Evolutionary conservation across 306 rosid genomes (phyloP), one percentile per base, ranked within the genome.

Genomic region (Quercus robur): DNA sequence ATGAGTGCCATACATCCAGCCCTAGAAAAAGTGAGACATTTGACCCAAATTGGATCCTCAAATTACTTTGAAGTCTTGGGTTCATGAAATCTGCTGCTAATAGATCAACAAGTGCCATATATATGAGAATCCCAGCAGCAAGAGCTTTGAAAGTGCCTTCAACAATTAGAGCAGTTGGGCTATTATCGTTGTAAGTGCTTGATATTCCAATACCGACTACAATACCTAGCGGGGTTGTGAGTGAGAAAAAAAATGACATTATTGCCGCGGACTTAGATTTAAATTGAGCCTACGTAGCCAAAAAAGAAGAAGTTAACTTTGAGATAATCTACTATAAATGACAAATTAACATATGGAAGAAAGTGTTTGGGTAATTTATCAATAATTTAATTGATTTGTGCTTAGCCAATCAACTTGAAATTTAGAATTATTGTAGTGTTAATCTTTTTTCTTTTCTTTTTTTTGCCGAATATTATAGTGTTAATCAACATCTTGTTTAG

Each of bases 101-200:
- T 4, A 86, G 69, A 7, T 89, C 90, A 25, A 85, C 92, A 20
- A 75, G 74, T 9, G 97, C 81, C 97, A 93, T 91, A 66, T 91
- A 89, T 44, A 93, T 89, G 56, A 93, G 85, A n/a, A 93, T 93
- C 52, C 96, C 94, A 69, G 96, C 88, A 2, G 97, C 84, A 11
- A 92, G 88, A 59, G 91, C 81, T 64, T 88, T 82, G 38, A 89
- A 77, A 56, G 77, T 75, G 21, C 94, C 97, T 78, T 89, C 89
- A 30, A 91, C 83, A 38, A 86, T 88, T 1, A 93, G 70, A 68
- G 96, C 81, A n/a, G 87, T 85, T 11, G 85, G 84, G 19, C 86
- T 81, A 28, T 81, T 85, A 59, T 85, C 90, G 26, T 73, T 66
- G 61, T 89, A 89, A 19, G 58, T 81, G 1, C 78, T 89, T 59